Evolutionary conservation across 192 early-diverging fungal species (phyloP).

Genomic region (Coemansia sp.): DNA sequence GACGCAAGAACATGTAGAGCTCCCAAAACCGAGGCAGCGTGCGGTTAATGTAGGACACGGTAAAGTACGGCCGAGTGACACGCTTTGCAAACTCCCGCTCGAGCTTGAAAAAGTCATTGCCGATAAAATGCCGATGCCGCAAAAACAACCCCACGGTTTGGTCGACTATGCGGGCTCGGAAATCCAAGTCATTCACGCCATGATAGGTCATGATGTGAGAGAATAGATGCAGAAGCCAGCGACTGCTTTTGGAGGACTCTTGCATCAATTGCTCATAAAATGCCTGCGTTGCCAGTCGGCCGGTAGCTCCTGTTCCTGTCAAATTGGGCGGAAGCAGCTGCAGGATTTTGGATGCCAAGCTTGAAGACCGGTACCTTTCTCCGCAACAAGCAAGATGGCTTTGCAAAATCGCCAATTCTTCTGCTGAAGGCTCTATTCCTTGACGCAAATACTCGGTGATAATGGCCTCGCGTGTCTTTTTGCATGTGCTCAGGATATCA

Average conservation of each 20-base stretch:
- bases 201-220: conserved; percentile 25
- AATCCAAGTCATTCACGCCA: conserved; percentile 5
- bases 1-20: conserved; percentile 41
- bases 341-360: conserved; percentile 14
- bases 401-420: conserved; percentile 17
- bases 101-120: conserved; percentile 29
- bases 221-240: conserved; percentile 20
- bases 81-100: conserved; percentile 23
- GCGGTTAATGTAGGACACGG: conserved; percentile 7
- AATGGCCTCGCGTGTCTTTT: conserved; percentile 4
- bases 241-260: not conserved
- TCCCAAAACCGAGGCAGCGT: conserved; percentile 35
- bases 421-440: conserved; percentile 21
- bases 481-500: conserved; percentile 6
- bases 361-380: not conserved
- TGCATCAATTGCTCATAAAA: conserved; percentile 34
- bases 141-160: conserved; percentile 15
- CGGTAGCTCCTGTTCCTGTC: not conserved
- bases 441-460: conserved; percentile 21
- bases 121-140: conserved; percentile 18
- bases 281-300: conserved; percentile 2
- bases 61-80: conserved; percentile 17
- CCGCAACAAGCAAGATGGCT: conserved; percentile 10
- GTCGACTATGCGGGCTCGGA: conserved; percentile 13
- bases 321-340: conserved; percentile 11